Conservation (phyloP, 768 basidiomycete genomes). For the Daedaleopsis sinensis region DNA sequence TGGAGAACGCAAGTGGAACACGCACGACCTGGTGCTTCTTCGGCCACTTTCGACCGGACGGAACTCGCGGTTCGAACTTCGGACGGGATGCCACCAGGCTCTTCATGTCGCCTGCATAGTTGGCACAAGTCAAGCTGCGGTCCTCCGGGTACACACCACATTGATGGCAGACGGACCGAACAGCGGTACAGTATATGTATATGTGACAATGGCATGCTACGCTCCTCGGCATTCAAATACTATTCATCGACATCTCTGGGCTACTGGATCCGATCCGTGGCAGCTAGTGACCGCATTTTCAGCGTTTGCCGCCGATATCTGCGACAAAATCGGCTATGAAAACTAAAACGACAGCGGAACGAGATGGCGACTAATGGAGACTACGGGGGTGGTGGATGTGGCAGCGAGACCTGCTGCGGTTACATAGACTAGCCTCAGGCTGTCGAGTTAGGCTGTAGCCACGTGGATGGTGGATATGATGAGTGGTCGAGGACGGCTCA, state of each 20-base stretch:
- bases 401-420: no score
- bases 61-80: neutral
- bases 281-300: neutral
- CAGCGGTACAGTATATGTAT: no score
- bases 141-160: neutral
- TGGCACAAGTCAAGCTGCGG: neutral
- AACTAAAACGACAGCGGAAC: no score
- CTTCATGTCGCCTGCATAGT: neutral
- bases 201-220: neutral
- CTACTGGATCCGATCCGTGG: conserved; percentile 1
- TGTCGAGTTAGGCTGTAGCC: no score
- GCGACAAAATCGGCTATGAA: neutral
- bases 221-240: neutral
- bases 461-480: no score
- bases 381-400: neutral
- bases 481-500: no score
- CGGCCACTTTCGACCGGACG: neutral
- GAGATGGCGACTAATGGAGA: neutral
- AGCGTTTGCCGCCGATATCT: neutral
- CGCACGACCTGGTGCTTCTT: neutral
- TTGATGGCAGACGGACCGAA: no score
- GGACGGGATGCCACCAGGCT: neutral
- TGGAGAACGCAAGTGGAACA: no score
- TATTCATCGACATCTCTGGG: neutral
- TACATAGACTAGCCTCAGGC: no score